Conservation (phyloP, 2,329 filamentous ascomycete genomes). For the Cladosporium sp. region DNA sequence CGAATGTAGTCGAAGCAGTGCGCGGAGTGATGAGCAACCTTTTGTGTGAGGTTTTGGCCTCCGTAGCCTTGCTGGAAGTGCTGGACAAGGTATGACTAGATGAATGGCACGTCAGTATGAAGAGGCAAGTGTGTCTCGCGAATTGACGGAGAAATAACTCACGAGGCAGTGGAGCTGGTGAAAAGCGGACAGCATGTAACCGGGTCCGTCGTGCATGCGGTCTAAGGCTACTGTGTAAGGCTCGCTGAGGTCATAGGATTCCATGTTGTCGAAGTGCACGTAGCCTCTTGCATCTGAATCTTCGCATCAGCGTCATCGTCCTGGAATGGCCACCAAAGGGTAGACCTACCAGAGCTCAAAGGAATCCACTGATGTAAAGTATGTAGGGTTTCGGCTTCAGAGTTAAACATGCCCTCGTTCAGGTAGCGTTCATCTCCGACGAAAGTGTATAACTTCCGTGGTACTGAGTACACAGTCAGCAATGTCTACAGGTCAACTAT, state of each 20-base stretch:
- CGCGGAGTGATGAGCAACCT: slow-evolving; percentile 22
- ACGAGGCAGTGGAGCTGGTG: slow-evolving; percentile 29
- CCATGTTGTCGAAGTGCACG: slow-evolving; percentile 3
- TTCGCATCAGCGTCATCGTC: neutral
- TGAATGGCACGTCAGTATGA: neutral
- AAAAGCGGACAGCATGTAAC: slow-evolving; percentile 24
- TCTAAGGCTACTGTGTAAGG: slow-evolving; percentile 8
- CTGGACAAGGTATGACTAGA: slow-evolving; percentile 9
- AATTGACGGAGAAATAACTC: neutral
- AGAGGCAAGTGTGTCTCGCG: neutral
- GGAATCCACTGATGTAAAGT: slow-evolving; percentile 13
- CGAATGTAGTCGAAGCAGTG: slow-evolving; percentile 32
- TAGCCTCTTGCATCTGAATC: slow-evolving; percentile 9
- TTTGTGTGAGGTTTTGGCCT: slow-evolving; percentile 18
- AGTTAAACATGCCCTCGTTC: slow-evolving; percentile 13
- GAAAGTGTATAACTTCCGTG: slow-evolving; percentile 9
- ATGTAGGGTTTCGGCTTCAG: slow-evolving; percentile 1
- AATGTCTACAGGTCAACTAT: neutral
- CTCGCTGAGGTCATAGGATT: slow-evolving; percentile 9
- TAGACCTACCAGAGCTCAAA: slow-evolving; percentile 7
- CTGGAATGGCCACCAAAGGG: neutral
- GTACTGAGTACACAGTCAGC: neutral
- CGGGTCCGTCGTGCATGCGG: slow-evolving; percentile 6
- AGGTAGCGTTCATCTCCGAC: slow-evolving; percentile 4
- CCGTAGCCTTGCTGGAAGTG: slow-evolving; percentile 14